Evolutionary conservation across 352 stramenopile genomes (phyloP).

Genomic region (Pythium aquatile): DNA sequence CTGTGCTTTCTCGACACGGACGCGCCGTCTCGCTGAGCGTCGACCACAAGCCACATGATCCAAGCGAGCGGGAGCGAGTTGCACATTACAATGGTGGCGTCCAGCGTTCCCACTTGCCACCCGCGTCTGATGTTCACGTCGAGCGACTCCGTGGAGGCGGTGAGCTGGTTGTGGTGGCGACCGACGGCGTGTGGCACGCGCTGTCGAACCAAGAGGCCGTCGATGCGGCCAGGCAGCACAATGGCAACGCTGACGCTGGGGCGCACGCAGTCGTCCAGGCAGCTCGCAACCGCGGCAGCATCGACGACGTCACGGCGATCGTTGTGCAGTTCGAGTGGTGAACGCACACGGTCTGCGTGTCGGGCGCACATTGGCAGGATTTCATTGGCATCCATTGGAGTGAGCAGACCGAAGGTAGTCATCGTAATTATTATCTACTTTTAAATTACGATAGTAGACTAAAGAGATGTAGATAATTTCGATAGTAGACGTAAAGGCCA

Average conservation of each 20-base stretch:
- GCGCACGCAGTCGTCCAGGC: conserved; percentile 53
- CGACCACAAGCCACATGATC: conserved; percentile 59
- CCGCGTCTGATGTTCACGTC: conserved; percentile 41
- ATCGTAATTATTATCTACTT: background rate
- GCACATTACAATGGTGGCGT: conserved; percentile 34
- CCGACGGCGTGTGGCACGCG: conserved; percentile 65
- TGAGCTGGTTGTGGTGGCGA: conserved; percentile 56
- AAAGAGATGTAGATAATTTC: background rate
- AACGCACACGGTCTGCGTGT: background rate
- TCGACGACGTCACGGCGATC: conserved; percentile 56
- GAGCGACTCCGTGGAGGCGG: conserved; percentile 40
- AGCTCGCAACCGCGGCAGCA: conserved; percentile 50
- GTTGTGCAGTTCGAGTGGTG: conserved; percentile 30
- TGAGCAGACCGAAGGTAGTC: background rate
- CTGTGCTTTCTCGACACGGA: conserved; percentile 47
- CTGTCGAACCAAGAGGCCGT: conserved; percentile 60
- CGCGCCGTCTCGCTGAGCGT: conserved; percentile 40
- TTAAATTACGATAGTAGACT: background rate
- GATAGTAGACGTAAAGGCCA: background rate
- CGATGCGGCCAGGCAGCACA: conserved; percentile 41
- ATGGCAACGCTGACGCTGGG: conserved; percentile 40
- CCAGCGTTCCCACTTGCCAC: conserved; percentile 50
- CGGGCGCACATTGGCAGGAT: background rate
- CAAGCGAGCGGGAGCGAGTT: conserved; percentile 51
- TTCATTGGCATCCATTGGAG: no score